Percentiles rank a stretch among this genome's conserved stretches.
Evolutionary conservation across 441 rosid genomes (phyloP).

Genomic region (Populus hybrid): DNA sequence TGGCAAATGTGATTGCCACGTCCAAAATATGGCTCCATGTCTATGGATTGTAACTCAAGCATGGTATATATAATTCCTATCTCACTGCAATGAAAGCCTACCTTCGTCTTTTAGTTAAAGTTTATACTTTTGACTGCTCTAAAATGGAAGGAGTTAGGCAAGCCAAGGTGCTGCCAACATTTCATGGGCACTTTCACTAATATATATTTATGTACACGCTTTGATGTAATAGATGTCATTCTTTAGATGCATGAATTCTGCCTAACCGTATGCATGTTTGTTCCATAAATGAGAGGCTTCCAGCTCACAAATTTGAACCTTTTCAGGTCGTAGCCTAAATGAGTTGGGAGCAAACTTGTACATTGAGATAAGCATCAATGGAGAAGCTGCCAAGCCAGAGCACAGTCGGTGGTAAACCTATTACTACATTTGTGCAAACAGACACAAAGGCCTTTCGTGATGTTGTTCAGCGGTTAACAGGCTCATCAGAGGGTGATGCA

Average conservation of each 20-base stretch:
- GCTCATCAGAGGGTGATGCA: slow-evolving; percentile 46
- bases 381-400: slow-evolving; percentile 37
- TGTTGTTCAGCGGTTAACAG: slow-evolving; percentile 69
- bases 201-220: too few species aligned
- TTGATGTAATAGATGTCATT: not conserved
- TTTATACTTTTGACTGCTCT: not conserved
- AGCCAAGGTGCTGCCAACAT: not conserved
- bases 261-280: not conserved
- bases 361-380: slow-evolving; percentile 32
- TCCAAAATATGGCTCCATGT: not conserved
- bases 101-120: not conserved
- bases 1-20: not conserved
- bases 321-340: slow-evolving; percentile 28
- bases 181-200: not conserved
- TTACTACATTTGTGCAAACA: slow-evolving; percentile 79
- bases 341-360: slow-evolving; percentile 5
- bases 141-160: not conserved
- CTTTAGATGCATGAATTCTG: not conserved
- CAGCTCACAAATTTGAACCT: slow-evolving; percentile 12
- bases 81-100: not conserved
- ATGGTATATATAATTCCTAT: not conserved
- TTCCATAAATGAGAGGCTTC: not conserved
- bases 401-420: slow-evolving; percentile 47
- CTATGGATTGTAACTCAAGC: not conserved
- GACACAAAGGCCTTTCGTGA: slow-evolving; percentile 65